Conservation (phyloP, 202 grass and related monocot species). For the Dendrocalamus latiflorus region DNA sequence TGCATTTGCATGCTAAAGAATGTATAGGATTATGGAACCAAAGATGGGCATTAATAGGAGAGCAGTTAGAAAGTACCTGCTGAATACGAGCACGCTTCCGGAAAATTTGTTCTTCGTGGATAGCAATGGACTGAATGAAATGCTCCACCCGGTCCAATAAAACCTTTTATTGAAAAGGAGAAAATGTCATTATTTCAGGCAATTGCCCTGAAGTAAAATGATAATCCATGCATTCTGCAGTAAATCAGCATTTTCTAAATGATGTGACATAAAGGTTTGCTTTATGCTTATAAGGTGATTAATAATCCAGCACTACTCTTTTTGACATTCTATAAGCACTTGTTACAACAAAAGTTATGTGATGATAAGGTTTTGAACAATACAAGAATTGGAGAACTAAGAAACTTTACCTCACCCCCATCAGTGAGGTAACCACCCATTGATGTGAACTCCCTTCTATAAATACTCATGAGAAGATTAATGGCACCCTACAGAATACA, state of each 20-base stretch:
- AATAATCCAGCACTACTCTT: not conserved
- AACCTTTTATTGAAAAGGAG: conserved; percentile 55
- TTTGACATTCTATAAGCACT: conserved; percentile 15
- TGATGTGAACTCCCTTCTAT: conserved; percentile 71
- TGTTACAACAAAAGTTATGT: not conserved
- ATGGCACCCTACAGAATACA: conserved; percentile 77
- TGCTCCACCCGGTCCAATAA: conserved; percentile 87
- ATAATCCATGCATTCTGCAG: not conserved
- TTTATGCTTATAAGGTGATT: conserved; percentile 1
- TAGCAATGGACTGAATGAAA: conserved; percentile 81
- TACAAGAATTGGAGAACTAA: conserved; percentile 19
- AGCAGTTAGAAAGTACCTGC: conserved; percentile 57
- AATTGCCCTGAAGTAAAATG: not conserved
- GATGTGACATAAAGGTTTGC: not conserved
- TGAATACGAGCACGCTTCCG: conserved; percentile 92
- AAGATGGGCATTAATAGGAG: not conserved
- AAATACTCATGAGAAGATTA: conserved; percentile 91
- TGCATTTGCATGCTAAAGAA: not conserved
- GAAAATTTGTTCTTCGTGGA: conserved; percentile 97
- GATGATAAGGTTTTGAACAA: conserved; percentile 1
- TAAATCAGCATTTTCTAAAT: conserved; percentile 1
- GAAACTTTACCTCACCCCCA: conserved; percentile 88
- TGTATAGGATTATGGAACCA: conserved; percentile 19
- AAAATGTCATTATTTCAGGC: conserved; percentile 29
- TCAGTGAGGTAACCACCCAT: conserved; percentile 99